phyloP scores from a whole-genome alignment of 345 rosid genomes.

The Hypericum androsaemum region DNA sequence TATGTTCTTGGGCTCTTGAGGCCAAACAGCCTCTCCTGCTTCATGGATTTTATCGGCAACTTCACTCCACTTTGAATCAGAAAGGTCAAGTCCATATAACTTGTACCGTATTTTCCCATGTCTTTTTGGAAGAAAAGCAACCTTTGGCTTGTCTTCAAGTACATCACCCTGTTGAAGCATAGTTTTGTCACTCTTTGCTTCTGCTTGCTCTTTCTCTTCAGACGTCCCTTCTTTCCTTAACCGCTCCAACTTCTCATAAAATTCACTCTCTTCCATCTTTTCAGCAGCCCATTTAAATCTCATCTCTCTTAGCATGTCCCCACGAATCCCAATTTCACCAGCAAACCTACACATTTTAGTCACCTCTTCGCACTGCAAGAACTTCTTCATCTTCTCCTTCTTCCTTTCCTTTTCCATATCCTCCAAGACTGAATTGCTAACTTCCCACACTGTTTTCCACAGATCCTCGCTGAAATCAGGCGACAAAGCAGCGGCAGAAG shows the following conservation, averaged over 20 bases:
- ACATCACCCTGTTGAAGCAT: constrained; percentile 14
- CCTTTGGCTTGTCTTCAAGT: constrained; percentile 30
- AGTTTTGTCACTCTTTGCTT: constrained; percentile 19
- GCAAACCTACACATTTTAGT: constrained; percentile 86
- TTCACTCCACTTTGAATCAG: constrained; percentile 70
- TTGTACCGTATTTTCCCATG: constrained; percentile 74
- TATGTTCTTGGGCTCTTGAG: constrained; percentile 62
- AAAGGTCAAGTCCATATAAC: constrained; percentile 88
- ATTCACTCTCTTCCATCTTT: constrained; percentile 79
- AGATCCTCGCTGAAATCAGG: constrained; percentile 61
- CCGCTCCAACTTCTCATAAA: constrained; percentile 42
- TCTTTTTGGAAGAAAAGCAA: constrained; percentile 63
- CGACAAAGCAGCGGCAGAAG: constrained; percentile 19
- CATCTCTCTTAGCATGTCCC: constrained; percentile 79
- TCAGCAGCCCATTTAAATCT: constrained; percentile 87
- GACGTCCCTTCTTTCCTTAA: constrained; percentile 31
- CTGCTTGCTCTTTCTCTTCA: constrained; percentile 21
- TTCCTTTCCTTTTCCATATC: constrained; percentile 77
- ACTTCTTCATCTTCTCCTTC: constrained; percentile 76
- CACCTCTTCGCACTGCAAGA: constrained; percentile 60
- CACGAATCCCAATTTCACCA: constrained; percentile 78
- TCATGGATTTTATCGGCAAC: constrained; percentile 62
- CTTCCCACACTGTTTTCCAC: constrained; percentile 80
- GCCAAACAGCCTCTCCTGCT: constrained; percentile 48
- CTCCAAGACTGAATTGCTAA: constrained; percentile 60